Percentiles rank a stretch among this genome's conserved stretches.
phyloP scores from a whole-genome alignment of 225 moss, liverwort and hornwort species.

The Lunularia cruciata region DNA sequence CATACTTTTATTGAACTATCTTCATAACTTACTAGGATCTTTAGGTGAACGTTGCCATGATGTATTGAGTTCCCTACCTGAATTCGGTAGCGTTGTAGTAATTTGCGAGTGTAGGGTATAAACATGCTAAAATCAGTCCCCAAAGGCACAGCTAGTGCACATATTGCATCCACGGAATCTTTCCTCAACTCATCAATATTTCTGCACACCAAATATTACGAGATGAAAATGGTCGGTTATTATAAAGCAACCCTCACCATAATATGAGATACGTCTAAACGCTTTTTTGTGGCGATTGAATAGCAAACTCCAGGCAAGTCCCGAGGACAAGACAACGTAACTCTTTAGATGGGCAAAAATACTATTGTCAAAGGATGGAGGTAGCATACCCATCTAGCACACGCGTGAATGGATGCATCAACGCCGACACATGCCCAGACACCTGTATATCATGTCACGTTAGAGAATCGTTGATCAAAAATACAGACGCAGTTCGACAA shows the following conservation, averaged over 20 bases:
- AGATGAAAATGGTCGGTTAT: too few species aligned
- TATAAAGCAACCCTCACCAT: too few species aligned
- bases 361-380: too few species aligned
- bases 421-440: conserved; percentile 85
- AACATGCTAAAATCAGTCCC: conserved; percentile 85
- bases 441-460: conserved; percentile 55
- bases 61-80: conserved; percentile 37
- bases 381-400: conserved; percentile 83
- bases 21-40: too few species aligned
- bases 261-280: too few species aligned
- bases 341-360: too few species aligned
- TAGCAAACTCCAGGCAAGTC: too few species aligned
- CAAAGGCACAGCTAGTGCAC: conserved; percentile 84
- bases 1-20: too few species aligned
- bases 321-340: too few species aligned
- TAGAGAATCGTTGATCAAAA: not conserved
- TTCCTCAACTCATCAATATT: conserved; percentile 81
- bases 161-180: conserved; percentile 92
- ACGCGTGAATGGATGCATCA: conserved; percentile 83
- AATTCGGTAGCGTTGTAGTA: conserved; percentile 68
- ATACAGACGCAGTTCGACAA: not conserved
- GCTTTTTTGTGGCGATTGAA: too few species aligned
- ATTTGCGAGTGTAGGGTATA: conserved; percentile 85
- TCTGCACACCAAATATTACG: conserved; percentile 50
- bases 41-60: too few species aligned